phyloP scores from a whole-genome alignment of 257 asterid genomes.

The Salvia rosmarinus region DNA sequence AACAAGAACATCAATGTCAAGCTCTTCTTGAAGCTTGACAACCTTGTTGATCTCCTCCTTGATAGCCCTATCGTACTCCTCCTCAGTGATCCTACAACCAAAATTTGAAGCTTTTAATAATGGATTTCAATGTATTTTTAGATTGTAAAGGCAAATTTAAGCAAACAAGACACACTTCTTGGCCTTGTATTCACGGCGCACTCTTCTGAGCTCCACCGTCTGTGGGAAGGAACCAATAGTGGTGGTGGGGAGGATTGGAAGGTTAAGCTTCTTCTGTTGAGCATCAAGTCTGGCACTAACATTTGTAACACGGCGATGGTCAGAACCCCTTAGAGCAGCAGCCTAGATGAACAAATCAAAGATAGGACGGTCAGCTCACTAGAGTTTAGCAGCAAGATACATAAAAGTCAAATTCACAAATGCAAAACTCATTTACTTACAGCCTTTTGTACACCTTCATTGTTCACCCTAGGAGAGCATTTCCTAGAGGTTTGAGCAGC shows the following conservation, averaged over 20 bases:
- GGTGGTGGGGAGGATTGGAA: conserved; percentile 96
- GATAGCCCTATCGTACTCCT: conserved; percentile 77
- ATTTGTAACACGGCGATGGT: conserved; percentile 93
- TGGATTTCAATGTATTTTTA: neutral
- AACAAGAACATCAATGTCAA: conserved; percentile 24
- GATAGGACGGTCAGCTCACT: conserved; percentile 25
- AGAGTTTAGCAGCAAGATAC: neutral
- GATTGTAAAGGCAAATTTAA: neutral
- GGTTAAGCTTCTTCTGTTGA: conserved; percentile 97
- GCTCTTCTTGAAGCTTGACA: conserved; percentile 60
- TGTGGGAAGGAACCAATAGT: conserved; percentile 99
- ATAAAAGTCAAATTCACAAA: neutral
- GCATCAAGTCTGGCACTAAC: conserved; percentile 95
- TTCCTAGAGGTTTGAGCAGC: conserved; percentile 95
- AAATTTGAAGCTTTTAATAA: conserved; percentile 30
- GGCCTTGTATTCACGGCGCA: conserved; percentile 97
- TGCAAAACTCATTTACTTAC: conserved; percentile 55
- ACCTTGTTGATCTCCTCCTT: conserved; percentile 91
- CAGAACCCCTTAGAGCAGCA: conserved; percentile 92
- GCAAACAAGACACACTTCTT: conserved; percentile 62
- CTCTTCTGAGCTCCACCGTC: conserved; percentile 89
- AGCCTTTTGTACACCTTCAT: conserved; percentile 95
- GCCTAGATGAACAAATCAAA: conserved; percentile 42
- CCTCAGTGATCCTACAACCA: conserved; percentile 78
- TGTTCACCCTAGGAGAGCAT: conserved; percentile 88